A percentile compares a stretch with the other conserved stretches of the same genome.
phyloP scores from a whole-genome alignment of 352 stramenopile genomes.

The Globisporangium okanoganense region DNA sequence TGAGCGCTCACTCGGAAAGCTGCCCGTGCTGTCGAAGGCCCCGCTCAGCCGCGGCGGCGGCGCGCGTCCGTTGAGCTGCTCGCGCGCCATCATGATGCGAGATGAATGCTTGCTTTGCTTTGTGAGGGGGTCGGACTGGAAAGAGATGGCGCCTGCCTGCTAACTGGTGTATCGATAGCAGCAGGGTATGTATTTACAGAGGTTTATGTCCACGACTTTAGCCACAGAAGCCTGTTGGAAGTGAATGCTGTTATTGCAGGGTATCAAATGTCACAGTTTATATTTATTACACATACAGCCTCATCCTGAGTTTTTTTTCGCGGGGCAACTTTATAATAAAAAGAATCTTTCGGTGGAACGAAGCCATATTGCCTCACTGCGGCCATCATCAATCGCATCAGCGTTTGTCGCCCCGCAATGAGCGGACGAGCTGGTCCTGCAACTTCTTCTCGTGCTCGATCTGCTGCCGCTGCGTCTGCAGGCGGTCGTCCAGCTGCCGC shows the following conservation, averaged over 20 bases:
- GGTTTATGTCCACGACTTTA: not conserved
- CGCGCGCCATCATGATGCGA: conserved; percentile 2
- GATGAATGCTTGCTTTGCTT: not conserved
- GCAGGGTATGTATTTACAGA: not conserved
- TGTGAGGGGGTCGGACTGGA: conserved; percentile 4
- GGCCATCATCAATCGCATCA: not conserved
- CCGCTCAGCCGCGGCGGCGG: not conserved
- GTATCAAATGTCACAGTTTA: not conserved
- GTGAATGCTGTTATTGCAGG: not conserved
- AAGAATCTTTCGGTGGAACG: not conserved
- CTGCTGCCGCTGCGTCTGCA: conserved; percentile 20
- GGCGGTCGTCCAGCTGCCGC: conserved; percentile 17
- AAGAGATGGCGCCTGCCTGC: not conserved
- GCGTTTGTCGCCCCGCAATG: not conserved
- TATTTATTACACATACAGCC: not conserved
- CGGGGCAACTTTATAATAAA: not conserved
- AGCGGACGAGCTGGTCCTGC: conserved; percentile 30
- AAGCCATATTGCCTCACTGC: not conserved
- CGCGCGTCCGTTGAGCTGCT: conserved; percentile 10
- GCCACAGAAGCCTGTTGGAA: too few relatives aligned
- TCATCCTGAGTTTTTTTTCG: not conserved
- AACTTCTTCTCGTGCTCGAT: conserved; percentile 30
- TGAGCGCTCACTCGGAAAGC: conserved; percentile 49
- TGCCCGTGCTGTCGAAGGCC: conserved; percentile 6
- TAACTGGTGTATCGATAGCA: not conserved